These are phyloP conservation scores for Cladorrhinum sp. DNA, from an alignment of 2,329 filamentous ascomycete genomes.

Conservation along the genomic window DNA sequence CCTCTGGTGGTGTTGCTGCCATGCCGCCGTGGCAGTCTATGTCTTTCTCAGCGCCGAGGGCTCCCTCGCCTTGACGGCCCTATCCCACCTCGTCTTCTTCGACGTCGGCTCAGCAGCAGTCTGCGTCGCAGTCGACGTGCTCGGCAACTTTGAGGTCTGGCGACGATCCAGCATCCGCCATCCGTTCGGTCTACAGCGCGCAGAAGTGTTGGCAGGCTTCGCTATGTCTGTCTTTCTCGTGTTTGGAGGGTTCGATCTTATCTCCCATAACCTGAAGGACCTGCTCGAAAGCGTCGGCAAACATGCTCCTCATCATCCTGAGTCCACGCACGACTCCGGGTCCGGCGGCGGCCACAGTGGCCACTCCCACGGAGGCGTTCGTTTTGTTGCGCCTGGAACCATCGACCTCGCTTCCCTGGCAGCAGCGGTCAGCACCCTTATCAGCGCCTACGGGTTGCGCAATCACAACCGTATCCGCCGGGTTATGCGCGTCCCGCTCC, in stretches of 20 bases:
- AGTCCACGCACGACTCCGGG: slow-evolving; percentile 35
- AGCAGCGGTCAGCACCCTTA: slow-evolving; percentile 76
- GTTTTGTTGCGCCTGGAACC: slow-evolving; percentile 64
- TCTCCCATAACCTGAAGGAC: slow-evolving; percentile 91
- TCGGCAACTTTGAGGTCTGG: slow-evolving; percentile 98
- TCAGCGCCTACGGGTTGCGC: slow-evolving; percentile 81
- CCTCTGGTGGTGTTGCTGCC: slow-evolving; percentile 85
- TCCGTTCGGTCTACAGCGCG: slow-evolving; percentile 87
- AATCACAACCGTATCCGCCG: slow-evolving; percentile 92
- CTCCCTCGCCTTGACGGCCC: slow-evolving; percentile 83
- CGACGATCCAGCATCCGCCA: slow-evolving; percentile 87
- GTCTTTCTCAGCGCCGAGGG: slow-evolving; percentile 84
- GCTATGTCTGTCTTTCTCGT: slow-evolving; percentile 93
- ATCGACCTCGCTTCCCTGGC: slow-evolving; percentile 79
- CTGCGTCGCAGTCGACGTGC: slow-evolving; percentile 87
- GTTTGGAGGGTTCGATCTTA: slow-evolving; percentile 95
- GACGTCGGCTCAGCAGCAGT: slow-evolving; percentile 89
- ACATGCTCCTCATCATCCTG: slow-evolving; percentile 70
- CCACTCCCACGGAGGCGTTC: slow-evolving; percentile 28
- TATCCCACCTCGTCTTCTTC: slow-evolving; percentile 92
- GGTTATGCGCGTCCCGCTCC: slow-evolving; percentile 68
- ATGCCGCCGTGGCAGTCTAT: slow-evolving; percentile 76
- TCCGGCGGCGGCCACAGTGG: slow-evolving; percentile 47
- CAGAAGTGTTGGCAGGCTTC: slow-evolving; percentile 91
- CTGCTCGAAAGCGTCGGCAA: slow-evolving; percentile 63